These are phyloP conservation scores for Scutellaria minor DNA, from an alignment of 257 asterid genomes.

Conservation along the genomic window DNA sequence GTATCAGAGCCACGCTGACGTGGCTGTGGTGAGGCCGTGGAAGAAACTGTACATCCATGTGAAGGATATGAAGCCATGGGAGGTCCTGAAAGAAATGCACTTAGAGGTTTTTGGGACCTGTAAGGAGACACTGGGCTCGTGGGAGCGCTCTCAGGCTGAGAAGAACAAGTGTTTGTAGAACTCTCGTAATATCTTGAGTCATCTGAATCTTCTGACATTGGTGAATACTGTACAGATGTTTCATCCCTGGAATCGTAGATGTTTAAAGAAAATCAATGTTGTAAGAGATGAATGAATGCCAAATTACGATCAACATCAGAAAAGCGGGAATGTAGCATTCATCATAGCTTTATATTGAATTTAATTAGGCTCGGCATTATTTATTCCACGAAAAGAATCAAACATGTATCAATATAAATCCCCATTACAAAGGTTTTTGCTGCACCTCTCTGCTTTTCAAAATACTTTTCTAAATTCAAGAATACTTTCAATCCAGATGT, in stretches of 20 bases:
- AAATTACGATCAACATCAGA: background rate
- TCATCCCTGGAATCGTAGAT: slow-evolving; percentile 72
- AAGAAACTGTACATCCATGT: slow-evolving; percentile 44
- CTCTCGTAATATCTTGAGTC: slow-evolving; percentile 77
- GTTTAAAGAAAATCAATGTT: slow-evolving; percentile 14
- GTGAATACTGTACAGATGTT: slow-evolving; percentile 74
- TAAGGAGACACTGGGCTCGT: slow-evolving; percentile 93
- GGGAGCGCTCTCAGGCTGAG: slow-evolving; percentile 84
- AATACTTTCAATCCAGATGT: background rate
- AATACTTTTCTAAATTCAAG: background rate
- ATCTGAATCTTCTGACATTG: slow-evolving; percentile 97
- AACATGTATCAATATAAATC: slow-evolving; percentile 7
- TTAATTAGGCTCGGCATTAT: background rate
- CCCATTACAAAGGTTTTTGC: background rate
- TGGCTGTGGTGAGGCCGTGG: slow-evolving; percentile 55
- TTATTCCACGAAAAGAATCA: background rate
- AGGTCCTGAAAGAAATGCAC: slow-evolving; percentile 48
- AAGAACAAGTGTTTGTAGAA: slow-evolving; percentile 54
- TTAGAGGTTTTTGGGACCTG: slow-evolving; percentile 67
- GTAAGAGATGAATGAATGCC: slow-evolving; percentile 7
- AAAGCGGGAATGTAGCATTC: slow-evolving; percentile 8
- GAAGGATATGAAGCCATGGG: slow-evolving; percentile 56
- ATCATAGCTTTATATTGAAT: slow-evolving; percentile 14
- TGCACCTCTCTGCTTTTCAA: slow-evolving; percentile 3
- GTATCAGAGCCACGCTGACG: slow-evolving; percentile 91